These are phyloP conservation scores for Fusarium nygamai DNA, from an alignment of 2,329 filamentous ascomycete species.

Conservation along the genomic window DNA sequence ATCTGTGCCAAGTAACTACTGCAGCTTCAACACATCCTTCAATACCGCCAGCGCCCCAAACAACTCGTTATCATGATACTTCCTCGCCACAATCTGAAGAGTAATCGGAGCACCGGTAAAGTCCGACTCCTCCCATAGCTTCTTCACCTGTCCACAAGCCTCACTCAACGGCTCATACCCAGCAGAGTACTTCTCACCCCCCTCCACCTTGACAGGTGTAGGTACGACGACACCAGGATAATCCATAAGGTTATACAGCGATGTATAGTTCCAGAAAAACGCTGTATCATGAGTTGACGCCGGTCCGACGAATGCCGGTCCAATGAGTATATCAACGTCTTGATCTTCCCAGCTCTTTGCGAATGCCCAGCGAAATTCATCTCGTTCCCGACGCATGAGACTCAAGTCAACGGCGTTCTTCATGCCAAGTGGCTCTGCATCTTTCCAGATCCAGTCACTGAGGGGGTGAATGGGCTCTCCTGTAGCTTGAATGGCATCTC, in stretches of 20 bases:
- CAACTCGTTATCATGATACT: conserved; percentile 1
- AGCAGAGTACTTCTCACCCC: background rate
- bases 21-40: background rate
- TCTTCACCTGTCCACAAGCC: background rate
- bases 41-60: background rate
- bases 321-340: conserved; percentile 7
- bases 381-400: background rate
- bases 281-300: background rate
- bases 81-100: conserved; percentile 8
- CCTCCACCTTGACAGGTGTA: conserved; percentile 42
- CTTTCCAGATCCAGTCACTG: background rate
- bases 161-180: background rate
- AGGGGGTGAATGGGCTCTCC: background rate
- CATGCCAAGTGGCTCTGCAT: background rate
- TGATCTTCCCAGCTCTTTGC: background rate
- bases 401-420: background rate
- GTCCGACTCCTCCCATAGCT: background rate
- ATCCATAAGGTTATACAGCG: conserved; percentile 73
- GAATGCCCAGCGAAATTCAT: background rate
- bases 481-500: background rate
- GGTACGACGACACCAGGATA: conserved; percentile 70
- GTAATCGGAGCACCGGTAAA: background rate
- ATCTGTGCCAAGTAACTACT: background rate
- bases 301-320: background rate
- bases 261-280: conserved; percentile 70